Percentiles rank a stretch among this genome's conserved stretches.
Evolutionary conservation across 2,329 filamentous ascomycete genomes (phyloP).

Genomic region (Phoma sp.): DNA sequence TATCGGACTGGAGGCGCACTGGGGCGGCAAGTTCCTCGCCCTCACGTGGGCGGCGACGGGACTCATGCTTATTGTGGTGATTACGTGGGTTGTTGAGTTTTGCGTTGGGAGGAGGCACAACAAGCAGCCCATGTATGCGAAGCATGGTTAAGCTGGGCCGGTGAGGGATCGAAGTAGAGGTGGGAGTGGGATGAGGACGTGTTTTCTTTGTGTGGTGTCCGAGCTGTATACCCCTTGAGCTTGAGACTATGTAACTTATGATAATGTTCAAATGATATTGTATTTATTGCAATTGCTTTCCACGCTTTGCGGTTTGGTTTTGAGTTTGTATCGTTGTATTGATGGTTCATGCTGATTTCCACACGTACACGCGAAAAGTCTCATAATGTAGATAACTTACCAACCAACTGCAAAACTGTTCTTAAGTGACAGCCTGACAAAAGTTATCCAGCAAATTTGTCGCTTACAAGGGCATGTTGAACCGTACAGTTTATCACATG

Average conservation of each 20-base stretch:
- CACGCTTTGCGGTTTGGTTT: too few species aligned
- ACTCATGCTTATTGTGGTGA: slow-evolving; percentile 50
- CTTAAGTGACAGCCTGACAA: too few species aligned
- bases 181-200: background rate
- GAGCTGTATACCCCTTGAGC: slow-evolving; percentile 17
- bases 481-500: too few species aligned
- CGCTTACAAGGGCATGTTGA: too few species aligned
- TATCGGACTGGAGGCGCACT: slow-evolving; percentile 58
- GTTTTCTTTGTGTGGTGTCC: slow-evolving; percentile 10
- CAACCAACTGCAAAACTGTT: too few species aligned
- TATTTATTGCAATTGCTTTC: too few species aligned
- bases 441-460: too few species aligned
- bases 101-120: slow-evolving; percentile 34
- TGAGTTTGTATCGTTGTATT: too few species aligned
- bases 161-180: background rate
- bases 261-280: slow-evolving; percentile 4
- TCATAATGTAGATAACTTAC: too few species aligned
- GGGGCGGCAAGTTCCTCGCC: slow-evolving; percentile 63
- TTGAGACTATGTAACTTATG: slow-evolving; percentile 8
- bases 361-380: too few species aligned
- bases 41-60: slow-evolving; percentile 67
- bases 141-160: slow-evolving; percentile 28
- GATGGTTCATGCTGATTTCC: too few species aligned
- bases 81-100: slow-evolving; percentile 41
- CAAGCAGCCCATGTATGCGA: slow-evolving; percentile 22